Percentiles rank a stretch among this genome's conserved stretches.
phyloP scores from a whole-genome alignment of 2,329 filamentous ascomycete species.

The Nemania diffusa region DNA sequence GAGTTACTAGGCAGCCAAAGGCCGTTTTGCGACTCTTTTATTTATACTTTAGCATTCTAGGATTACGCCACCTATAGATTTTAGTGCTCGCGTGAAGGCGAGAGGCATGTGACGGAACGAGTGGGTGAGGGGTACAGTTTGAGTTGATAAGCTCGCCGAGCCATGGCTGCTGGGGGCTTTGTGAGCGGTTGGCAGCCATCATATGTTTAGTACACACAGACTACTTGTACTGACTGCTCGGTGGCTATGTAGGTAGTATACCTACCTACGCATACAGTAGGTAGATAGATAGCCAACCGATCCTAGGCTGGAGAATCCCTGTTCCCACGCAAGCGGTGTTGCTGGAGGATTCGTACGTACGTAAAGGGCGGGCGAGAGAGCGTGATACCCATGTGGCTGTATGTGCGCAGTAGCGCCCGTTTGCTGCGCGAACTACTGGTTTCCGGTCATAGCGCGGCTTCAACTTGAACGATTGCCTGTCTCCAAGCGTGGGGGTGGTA shows the following conservation, averaged over 20 bases:
- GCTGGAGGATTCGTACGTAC: conserved; percentile 10
- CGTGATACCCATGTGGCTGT: conserved; percentile 20
- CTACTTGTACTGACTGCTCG: no score
- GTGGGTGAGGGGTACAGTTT: conserved; percentile 30
- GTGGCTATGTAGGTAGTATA: not conserved
- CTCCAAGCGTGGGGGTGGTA: conserved; percentile 24
- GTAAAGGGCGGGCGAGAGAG: not conserved
- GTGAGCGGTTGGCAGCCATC: conserved; percentile 27
- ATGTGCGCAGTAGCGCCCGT: not conserved
- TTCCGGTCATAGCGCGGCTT: conserved; percentile 13
- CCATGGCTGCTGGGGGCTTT: conserved; percentile 7
- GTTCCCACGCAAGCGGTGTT: conserved; percentile 23
- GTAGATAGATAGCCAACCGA: not conserved
- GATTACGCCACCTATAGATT: conserved; percentile 14
- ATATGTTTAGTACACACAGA: conserved; percentile 7
- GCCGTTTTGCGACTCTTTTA: not conserved
- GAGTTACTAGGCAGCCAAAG: not conserved
- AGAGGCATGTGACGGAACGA: conserved; percentile 27
- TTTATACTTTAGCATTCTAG: conserved; percentile 17
- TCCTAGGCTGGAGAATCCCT: conserved; percentile 32
- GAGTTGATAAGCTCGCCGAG: conserved; percentile 27
- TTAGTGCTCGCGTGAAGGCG: conserved; percentile 5
- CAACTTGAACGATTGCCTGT: conserved; percentile 13
- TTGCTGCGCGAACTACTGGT: conserved; percentile 11
- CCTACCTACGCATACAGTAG: not conserved